Base-by-base conservation (phyloP, 805 yeast genomes). In the Yamadazyma sp. region DNA sequence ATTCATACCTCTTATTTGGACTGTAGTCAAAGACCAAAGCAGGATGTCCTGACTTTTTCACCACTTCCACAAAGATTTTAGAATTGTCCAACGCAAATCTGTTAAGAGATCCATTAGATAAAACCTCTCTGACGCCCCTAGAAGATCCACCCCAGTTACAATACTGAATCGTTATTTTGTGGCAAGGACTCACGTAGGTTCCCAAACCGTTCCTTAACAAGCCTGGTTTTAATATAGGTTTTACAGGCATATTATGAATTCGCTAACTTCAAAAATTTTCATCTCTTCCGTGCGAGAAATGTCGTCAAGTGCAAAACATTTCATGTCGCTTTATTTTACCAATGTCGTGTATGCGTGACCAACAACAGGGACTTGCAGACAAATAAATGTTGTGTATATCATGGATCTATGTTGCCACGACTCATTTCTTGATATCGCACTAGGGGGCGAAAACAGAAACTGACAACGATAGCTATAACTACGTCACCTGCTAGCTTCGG, bases 61-160 rank as follows among this genome's bases (percentile, higher is more conserved):
- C 55, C 6, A 91, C 75, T 40, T 80, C 80, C 55, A 91, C 84
- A 57, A 84, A 83, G 32, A 89, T 77, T 44, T 76, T 73, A 27
- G 86, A 81, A 55, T 86, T 71, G 32, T 65, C 51, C 14, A 57
- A 47, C 3, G 96, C 93, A 41, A 86, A 62, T 6, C 64, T 45
- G 36, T 74, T 64, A 77, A 70, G 50, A 75, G 71, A 36, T 58
- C 71, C 71, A 28, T 72, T 67, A 28, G 50, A 50, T 38, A 93
- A 64, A 42, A 84, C 78, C 38, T 83, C 80, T 55, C 89, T 71
- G 66, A 89, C 75, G 3, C 97, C 97, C 36, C 72, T 71, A 1
- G 98, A 90, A 2, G 95, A 84, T 15, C 97, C 98, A 28, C 97
- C 98, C 82, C 95, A 84, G 71, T 93, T 89, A 67, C 96, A 89